Percentiles rank a stretch among this genome's conserved stretches.
Evolutionary conservation across 2,329 filamentous ascomycete species (phyloP).

Genomic region (Zasmidium citrigriseum): DNA sequence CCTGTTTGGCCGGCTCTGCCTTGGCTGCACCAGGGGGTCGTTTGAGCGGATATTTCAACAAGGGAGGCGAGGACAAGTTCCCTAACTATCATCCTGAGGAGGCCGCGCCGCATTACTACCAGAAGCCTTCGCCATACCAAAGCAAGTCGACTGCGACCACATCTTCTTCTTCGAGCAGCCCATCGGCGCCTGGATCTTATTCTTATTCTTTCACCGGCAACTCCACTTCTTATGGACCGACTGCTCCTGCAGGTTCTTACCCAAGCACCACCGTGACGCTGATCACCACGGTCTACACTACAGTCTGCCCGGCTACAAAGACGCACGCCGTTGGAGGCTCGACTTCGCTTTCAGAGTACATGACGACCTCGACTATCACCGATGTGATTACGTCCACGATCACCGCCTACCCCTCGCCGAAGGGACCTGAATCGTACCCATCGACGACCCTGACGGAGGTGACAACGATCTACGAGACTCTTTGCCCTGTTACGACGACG

Average conservation of each 20-base stretch:
- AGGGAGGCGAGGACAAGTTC: too few species aligned
- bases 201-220: neutral
- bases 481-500: neutral
- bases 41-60: too few species aligned
- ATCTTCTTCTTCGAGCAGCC: neutral
- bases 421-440: neutral
- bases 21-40: neutral
- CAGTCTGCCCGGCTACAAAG: neutral
- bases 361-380: neutral
- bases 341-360: neutral
- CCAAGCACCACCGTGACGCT: neutral
- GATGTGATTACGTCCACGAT: neutral
- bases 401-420: neutral
- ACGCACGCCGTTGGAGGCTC: neutral
- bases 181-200: neutral
- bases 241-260: neutral
- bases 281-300: neutral
- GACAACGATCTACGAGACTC: neutral
- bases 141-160: neutral
- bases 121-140: neutral
- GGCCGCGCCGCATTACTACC: neutral
- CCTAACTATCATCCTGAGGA: neutral
- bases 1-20: neutral
- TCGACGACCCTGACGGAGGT: neutral
- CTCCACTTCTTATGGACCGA: neutral